Base-by-base conservation (phyloP, 2,329 filamentous ascomycete species). In the Magnaporthiopsis poae region DNA sequence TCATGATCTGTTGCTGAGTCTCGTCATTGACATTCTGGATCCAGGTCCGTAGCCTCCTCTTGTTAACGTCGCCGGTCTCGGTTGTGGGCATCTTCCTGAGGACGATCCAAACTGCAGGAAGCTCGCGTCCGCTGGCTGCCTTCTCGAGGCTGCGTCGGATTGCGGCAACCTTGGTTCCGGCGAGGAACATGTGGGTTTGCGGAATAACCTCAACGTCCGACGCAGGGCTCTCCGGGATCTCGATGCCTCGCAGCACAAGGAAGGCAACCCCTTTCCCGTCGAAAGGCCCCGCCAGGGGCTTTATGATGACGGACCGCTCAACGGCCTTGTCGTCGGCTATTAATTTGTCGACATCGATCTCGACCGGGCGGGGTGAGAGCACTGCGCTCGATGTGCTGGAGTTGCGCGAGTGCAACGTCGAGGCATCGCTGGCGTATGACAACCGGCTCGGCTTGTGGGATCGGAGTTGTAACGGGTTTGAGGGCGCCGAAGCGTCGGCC, bases 1-100 rank as follows among this genome's bases (percentile, higher is more conserved):
- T 77, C 72, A 81, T 76, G 60, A 84, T 79, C 63, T 79, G 79
- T 60, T 77, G 75, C 69, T 82, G 79, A 31, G 77, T 69, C 35
- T 79, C 75, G 65, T 82, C 78, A 68, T 81, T 81, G 62, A 81
- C 78, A 68, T 84, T 84, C 72, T 84, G 82, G 33, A 80, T 79
- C 83, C 83, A 85, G 3, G 80, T 83, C 67, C 82, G 81, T 61
- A 85, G 70, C 66, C 75, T 77, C 39, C 81, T 76, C 60, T 77
- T 74, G 70, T 84, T 76, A 63, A 78, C 72, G 27, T 76, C 73
- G 18, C 78, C 79, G 15, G 74, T 70, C 0, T 75, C 73, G 62
- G 76, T 76, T n/a, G 78, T 65, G 8, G 81, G 81, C 76, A 84
- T 81, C 61, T 73, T 75, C 63, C 79, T 76, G 65, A 84, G 71